Conservation (phyloP, 768 basidiomycete genomes). For the Myochromella boudieri region DNA sequence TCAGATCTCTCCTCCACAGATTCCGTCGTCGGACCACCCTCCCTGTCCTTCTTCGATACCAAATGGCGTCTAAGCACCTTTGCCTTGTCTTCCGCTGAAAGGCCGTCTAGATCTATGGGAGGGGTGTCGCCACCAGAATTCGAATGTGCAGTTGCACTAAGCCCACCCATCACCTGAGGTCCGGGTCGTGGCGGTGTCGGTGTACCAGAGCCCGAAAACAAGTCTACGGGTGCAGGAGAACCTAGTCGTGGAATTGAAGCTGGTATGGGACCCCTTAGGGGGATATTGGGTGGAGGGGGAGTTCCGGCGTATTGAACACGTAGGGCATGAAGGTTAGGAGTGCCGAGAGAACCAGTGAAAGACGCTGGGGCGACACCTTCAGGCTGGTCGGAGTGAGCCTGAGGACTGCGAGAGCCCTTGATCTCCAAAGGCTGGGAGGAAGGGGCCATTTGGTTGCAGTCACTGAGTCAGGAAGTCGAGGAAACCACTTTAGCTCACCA, state of each 20-base stretch:
- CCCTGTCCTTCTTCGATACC: constrained; percentile 71
- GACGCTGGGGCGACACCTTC: constrained; percentile 25
- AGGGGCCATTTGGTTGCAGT: constrained; percentile 42
- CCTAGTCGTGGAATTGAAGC: constrained; percentile 17
- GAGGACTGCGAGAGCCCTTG: constrained; percentile 23
- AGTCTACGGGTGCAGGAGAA: constrained; percentile 12
- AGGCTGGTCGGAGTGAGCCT: constrained; percentile 15
- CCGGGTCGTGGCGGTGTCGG: constrained; percentile 15
- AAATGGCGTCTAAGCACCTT: constrained; percentile 79
- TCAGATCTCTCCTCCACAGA: constrained; percentile 25
- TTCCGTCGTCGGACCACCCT: constrained; percentile 26
- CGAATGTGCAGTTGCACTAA: constrained; percentile 32
- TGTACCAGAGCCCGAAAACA: constrained; percentile 9
- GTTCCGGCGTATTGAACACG: constrained; percentile 63
- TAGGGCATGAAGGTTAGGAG: constrained; percentile 64
- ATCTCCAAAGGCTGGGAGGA: constrained; percentile 62
- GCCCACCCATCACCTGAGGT: constrained; percentile 29
- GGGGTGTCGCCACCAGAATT: constrained; percentile 27
- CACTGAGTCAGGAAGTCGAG: too few relatives aligned
- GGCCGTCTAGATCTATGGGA: constrained; percentile 49
- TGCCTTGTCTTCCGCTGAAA: constrained; percentile 83
- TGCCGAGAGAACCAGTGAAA: constrained; percentile 45
- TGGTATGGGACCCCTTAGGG: constrained; percentile 32
- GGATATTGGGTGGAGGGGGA: constrained; percentile 59
- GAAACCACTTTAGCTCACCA: too few relatives aligned